phyloP scores from a whole-genome alignment of 129 eudicot genomes.

The Rutidosis leptorrhynchoides region DNA sequence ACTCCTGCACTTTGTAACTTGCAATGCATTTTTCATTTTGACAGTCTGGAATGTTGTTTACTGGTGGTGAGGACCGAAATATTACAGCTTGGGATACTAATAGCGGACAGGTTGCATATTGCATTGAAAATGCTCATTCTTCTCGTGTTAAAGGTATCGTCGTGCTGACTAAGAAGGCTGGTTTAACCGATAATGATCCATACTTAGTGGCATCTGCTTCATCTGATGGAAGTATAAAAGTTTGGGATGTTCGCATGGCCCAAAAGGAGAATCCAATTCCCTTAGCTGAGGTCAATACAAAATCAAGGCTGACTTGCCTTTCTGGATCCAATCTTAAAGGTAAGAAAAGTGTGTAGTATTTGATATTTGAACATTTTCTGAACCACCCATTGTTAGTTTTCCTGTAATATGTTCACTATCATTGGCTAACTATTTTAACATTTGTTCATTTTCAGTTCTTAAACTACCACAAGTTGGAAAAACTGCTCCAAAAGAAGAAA shows the following conservation, averaged over 20 bases:
- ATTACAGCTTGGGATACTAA: constrained; percentile 83
- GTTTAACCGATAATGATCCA: constrained; percentile 49
- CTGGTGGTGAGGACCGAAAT: constrained; percentile 85
- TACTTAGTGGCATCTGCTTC: constrained; percentile 82
- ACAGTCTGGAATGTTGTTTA: constrained; percentile 73
- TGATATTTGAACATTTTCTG: too few species aligned
- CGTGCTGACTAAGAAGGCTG: constrained; percentile 53
- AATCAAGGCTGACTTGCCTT: constrained; percentile 90
- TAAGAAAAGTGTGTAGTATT: too few species aligned
- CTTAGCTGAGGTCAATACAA: constrained; percentile 70
- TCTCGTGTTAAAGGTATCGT: constrained; percentile 83
- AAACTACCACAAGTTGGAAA: too few species aligned
- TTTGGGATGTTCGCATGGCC: constrained; percentile 78
- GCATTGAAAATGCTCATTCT: constrained; percentile 83
- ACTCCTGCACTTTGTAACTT: too few species aligned
- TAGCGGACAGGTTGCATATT: constrained; percentile 68
- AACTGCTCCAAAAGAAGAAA: too few species aligned
- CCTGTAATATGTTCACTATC: too few species aligned
- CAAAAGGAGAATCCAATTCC: constrained; percentile 53
- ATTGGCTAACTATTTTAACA: too few species aligned
- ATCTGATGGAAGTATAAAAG: constrained; percentile 81
- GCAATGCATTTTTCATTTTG: too few species aligned
- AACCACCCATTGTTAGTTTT: too few species aligned
- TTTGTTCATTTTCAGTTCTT: too few species aligned
- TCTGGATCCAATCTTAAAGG: constrained; percentile 82